Conservation (phyloP, 2,329 filamentous ascomycete species). For the Metarhizium sp. region DNA sequence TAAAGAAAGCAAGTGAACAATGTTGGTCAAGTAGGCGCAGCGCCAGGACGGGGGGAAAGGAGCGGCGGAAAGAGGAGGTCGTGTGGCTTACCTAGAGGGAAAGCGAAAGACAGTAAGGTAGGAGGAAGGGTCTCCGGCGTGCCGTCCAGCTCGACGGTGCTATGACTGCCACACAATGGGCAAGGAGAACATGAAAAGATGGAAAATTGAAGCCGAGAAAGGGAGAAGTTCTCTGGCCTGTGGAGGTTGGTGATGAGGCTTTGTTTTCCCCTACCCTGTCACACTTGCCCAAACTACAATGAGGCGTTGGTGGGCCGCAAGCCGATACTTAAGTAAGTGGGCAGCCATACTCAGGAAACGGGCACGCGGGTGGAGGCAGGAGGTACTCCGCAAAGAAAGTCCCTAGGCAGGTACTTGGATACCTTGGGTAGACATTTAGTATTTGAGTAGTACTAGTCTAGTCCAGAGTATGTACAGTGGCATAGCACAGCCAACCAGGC, state of each 20-base stretch:
- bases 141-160: conserved; percentile 27
- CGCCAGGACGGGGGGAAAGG: conserved; percentile 3
- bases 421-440: no score
- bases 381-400: background rate
- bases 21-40: conserved; percentile 6
- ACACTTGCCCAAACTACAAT: conserved; percentile 19
- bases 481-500: background rate
- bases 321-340: conserved; percentile 4
- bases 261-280: conserved; percentile 31
- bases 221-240: conserved; percentile 15
- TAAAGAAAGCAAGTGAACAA: conserved; percentile 7
- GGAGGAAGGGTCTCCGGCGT: conserved; percentile 16
- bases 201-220: conserved; percentile 12
- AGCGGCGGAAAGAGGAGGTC: conserved; percentile 6
- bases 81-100: conserved; percentile 20
- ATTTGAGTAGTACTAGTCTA: no score
- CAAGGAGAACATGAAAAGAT: conserved; percentile 23
- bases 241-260: conserved; percentile 29
- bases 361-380: background rate
- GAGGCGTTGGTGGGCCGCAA: conserved; percentile 16
- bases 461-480: no score
- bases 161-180: conserved; percentile 31
- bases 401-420: no score
- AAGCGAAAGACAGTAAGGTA: conserved; percentile 16
- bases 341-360: background rate